Conservation (phyloP, 495 filamentous ascomycete genomes). For the Podospora pseudocomata region DNA sequence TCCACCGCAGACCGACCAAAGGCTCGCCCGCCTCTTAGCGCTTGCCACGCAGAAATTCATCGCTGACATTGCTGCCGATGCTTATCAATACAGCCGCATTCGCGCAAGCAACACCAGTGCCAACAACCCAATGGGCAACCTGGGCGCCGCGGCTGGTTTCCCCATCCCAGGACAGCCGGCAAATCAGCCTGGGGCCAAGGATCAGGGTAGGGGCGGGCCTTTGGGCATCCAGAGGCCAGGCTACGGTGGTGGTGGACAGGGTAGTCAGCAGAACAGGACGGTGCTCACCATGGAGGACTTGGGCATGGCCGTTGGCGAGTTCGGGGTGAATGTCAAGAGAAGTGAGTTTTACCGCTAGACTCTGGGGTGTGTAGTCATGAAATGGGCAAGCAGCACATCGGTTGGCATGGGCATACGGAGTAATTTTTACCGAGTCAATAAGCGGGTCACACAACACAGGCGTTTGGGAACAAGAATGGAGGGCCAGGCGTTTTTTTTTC, state of each 20-base stretch:
- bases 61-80: slow-evolving; percentile 93
- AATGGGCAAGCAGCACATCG: background rate
- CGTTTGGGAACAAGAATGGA: background rate
- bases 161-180: slow-evolving; percentile 57
- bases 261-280: slow-evolving; percentile 84
- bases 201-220: slow-evolving; percentile 57
- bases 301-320: slow-evolving; percentile 95
- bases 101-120: slow-evolving; percentile 82
- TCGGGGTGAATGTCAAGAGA: slow-evolving; percentile 93
- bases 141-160: slow-evolving; percentile 74
- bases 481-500: background rate
- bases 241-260: slow-evolving; percentile 88
- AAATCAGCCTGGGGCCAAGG: slow-evolving; percentile 53
- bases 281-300: slow-evolving; percentile 98
- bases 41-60: slow-evolving; percentile 98
- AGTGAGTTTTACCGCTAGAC: slow-evolving; percentile 91
- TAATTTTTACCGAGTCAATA: background rate
- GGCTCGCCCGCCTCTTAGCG: slow-evolving; percentile 86
- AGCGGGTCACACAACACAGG: background rate
- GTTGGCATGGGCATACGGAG: background rate
- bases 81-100: slow-evolving; percentile 95
- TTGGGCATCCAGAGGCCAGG: slow-evolving; percentile 87
- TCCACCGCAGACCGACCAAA: slow-evolving; percentile 77
- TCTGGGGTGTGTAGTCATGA: background rate
- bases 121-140: slow-evolving; percentile 81